phyloP scores from a whole-genome alignment of 805 yeast species.

The Groenewaldozyma tartarivorans region DNA sequence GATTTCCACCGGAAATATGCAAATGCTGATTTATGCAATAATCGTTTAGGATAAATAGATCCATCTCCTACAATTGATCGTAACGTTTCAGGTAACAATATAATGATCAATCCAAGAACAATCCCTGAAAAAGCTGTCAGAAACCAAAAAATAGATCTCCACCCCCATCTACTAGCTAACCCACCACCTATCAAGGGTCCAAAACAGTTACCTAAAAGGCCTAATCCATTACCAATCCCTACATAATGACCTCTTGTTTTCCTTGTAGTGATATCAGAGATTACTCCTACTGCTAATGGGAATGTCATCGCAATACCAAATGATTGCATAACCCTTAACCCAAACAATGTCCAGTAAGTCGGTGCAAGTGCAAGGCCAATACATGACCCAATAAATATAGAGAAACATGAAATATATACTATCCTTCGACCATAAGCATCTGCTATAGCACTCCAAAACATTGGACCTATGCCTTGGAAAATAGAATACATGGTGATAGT shows the following conservation, averaged over 20 bases:
- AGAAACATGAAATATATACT: conserved; percentile 43
- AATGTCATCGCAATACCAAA: conserved; percentile 68
- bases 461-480: conserved; percentile 71
- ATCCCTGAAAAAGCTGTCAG: conserved; percentile 55
- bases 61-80: conserved; percentile 70
- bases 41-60: conserved; percentile 40
- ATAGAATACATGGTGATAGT: conserved; percentile 70
- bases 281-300: conserved; percentile 58
- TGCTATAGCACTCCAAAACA: conserved; percentile 56
- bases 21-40: conserved; percentile 20
- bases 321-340: conserved; percentile 68
- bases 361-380: conserved; percentile 55
- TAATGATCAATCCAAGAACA: conserved; percentile 23
- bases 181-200: conserved; percentile 64
- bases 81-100: conserved; percentile 64
- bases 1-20: conserved; percentile 11
- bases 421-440: conserved; percentile 72
- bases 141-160: conserved; percentile 66
- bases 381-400: conserved; percentile 50
- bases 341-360: conserved; percentile 51
- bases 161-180: conserved; percentile 39
- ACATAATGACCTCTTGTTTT: conserved; percentile 61
- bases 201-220: conserved; percentile 63
- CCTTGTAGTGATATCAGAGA: conserved; percentile 63
- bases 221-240: conserved; percentile 56